phyloP scores from a whole-genome alignment of 306 rosid species.

The Inga laurina region DNA sequence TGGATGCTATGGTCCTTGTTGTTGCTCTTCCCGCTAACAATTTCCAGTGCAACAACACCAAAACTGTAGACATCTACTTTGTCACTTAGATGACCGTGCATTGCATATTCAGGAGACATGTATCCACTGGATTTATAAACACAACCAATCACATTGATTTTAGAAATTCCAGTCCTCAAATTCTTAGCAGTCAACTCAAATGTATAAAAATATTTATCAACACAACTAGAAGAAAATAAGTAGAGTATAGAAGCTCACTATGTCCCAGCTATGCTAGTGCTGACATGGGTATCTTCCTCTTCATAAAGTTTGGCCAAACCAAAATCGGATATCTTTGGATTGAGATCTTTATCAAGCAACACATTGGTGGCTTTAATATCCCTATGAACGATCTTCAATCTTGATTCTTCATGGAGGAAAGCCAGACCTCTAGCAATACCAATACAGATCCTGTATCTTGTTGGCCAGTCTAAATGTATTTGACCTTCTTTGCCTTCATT shows the following conservation, averaged over 20 bases:
- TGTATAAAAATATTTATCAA: not conserved
- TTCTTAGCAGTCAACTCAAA: not conserved
- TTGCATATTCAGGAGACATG: conserved; percentile 66
- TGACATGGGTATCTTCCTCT: conserved; percentile 67
- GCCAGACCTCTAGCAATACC: conserved; percentile 78
- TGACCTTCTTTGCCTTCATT: conserved; percentile 37
- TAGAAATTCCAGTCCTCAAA: not conserved
- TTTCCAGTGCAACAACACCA: conserved; percentile 72
- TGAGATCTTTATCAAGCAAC: conserved; percentile 69
- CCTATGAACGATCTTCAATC: conserved; percentile 75
- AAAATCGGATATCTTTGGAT: conserved; percentile 73
- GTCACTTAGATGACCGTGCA: conserved; percentile 74
- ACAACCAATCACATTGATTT: not conserved
- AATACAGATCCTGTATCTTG: conserved; percentile 63
- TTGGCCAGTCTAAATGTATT: conserved; percentile 60
- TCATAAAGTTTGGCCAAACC: conserved; percentile 80
- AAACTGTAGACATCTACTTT: conserved; percentile 88
- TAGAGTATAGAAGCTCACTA: conserved; percentile 39
- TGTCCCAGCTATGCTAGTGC: conserved; percentile 73
- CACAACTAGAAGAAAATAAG: not conserved
- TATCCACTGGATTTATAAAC: conserved; percentile 48
- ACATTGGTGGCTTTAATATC: conserved; percentile 84
- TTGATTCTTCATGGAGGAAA: conserved; percentile 82
- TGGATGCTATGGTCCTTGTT: conserved; percentile 42
- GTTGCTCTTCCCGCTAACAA: conserved; percentile 66